Conservation (phyloP, 208 protist species). For the Phytomonas francai region DNA sequence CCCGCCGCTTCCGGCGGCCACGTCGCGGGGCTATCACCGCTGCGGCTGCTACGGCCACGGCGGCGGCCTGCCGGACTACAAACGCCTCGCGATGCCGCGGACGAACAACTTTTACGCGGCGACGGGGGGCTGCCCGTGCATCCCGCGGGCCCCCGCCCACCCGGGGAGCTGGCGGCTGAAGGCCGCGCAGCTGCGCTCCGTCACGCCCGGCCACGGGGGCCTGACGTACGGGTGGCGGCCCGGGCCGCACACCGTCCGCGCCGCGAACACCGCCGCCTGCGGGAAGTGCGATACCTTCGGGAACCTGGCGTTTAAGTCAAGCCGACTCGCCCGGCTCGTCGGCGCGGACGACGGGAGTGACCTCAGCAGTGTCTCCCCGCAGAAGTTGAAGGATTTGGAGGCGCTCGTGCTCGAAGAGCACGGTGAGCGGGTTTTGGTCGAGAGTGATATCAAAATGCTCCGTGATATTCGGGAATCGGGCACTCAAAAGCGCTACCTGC, state of each 20-base stretch:
- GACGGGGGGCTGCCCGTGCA: conserved; percentile 62
- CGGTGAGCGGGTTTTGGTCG: conserved; percentile 38
- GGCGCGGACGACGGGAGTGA: conserved; percentile 29
- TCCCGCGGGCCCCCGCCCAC: conserved; percentile 52
- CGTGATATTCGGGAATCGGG: conserved; percentile 29
- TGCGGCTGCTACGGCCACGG: conserved; percentile 58
- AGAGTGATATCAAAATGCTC: conserved; percentile 56
- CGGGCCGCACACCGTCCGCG: conserved; percentile 53
- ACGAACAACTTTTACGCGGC: conserved; percentile 79
- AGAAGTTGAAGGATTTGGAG: conserved; percentile 71
- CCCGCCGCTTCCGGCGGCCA: neutral
- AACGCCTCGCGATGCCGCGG: conserved; percentile 49
- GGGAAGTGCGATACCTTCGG: conserved; percentile 77
- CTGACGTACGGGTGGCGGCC: conserved; percentile 54
- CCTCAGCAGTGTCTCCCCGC: conserved; percentile 44
- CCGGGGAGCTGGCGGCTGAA: conserved; percentile 66
- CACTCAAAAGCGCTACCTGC: conserved; percentile 45
- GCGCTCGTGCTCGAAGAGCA: conserved; percentile 67
- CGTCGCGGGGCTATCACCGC: conserved; percentile 24
- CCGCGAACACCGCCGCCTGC: conserved; percentile 51
- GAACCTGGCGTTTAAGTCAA: conserved; percentile 68
- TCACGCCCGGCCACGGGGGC: conserved; percentile 31
- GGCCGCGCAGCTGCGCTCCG: conserved; percentile 41
- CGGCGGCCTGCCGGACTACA: conserved; percentile 53
- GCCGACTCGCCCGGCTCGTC: conserved; percentile 7